phyloP scores from a whole-genome alignment of 495 filamentous ascomycete species.

The Xylaria grammica region DNA sequence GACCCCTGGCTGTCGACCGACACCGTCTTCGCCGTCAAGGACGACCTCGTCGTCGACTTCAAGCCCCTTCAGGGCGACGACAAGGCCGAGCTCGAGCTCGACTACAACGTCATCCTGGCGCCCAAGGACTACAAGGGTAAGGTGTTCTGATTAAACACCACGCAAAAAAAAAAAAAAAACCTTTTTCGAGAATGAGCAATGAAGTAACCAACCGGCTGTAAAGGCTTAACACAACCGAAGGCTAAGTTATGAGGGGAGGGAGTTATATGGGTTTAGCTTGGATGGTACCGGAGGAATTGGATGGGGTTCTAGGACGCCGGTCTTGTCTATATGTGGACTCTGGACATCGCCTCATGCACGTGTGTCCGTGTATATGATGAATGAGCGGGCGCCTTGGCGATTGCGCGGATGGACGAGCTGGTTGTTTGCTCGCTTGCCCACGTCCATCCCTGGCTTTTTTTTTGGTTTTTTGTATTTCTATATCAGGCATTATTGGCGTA shows the following conservation, averaged over 20 bases:
- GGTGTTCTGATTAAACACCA: constrained; percentile 24
- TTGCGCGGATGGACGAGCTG: too few species aligned
- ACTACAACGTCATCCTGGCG: constrained; percentile 64
- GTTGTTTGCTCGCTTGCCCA: too few species aligned
- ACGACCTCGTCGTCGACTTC: constrained; percentile 76
- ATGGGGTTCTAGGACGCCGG: neutral
- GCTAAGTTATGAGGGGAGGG: constrained; percentile 4
- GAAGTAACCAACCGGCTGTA: constrained; percentile 13
- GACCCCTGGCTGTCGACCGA: constrained; percentile 73
- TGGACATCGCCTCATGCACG: too few species aligned
- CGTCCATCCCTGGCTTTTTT: too few species aligned
- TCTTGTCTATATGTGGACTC: too few species aligned
- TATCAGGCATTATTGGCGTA: too few species aligned
- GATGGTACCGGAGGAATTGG: neutral
- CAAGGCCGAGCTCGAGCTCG: constrained; percentile 72
- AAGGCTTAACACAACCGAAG: constrained; percentile 7
- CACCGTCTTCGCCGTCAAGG: constrained; percentile 82
- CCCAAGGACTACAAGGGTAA: constrained; percentile 58
- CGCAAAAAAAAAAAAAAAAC: constrained; percentile 4
- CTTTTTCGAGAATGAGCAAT: neutral
- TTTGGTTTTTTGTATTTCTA: too few species aligned
- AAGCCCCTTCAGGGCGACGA: constrained; percentile 63
- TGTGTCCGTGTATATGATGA: too few species aligned
- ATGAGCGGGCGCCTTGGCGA: too few species aligned
- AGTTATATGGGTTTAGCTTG: neutral